Conservation (phyloP, 352 stramenopile genomes). For the Phytophthora melonis region DNA sequence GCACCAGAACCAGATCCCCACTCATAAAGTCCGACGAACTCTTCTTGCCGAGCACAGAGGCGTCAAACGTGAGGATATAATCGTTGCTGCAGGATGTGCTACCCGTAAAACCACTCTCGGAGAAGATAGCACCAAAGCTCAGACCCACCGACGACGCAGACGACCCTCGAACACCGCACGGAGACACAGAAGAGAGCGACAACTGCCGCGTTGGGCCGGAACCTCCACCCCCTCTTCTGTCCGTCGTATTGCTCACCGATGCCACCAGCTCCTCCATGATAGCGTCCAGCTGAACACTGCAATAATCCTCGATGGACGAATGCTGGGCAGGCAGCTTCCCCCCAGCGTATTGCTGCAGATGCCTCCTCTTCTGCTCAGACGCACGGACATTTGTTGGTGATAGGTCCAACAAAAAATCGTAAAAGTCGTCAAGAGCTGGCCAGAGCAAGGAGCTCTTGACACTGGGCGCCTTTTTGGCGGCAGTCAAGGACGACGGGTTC, state of each 20-base stretch:
- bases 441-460: slow-evolving; percentile 72
- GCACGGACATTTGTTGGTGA: slow-evolving; percentile 54
- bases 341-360: slow-evolving; percentile 43
- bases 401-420: slow-evolving; percentile 76
- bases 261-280: slow-evolving; percentile 78
- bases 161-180: slow-evolving; percentile 41
- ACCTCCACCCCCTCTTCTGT: slow-evolving; percentile 48
- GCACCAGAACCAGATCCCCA: slow-evolving; percentile 69
- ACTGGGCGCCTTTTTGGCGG: slow-evolving; percentile 28
- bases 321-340: slow-evolving; percentile 58
- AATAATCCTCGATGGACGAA: slow-evolving; percentile 64
- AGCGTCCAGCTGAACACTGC: slow-evolving; percentile 58
- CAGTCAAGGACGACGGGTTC: slow-evolving; percentile 10
- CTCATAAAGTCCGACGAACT: slow-evolving; percentile 56
- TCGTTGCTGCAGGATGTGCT: slow-evolving; percentile 51
- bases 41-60: slow-evolving; percentile 28
- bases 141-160: slow-evolving; percentile 39
- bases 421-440: slow-evolving; percentile 80
- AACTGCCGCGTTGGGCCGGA: slow-evolving; percentile 32
- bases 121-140: slow-evolving; percentile 69
- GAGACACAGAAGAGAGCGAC: slow-evolving; percentile 69
- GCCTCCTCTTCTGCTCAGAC: slow-evolving; percentile 34
- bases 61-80: slow-evolving; percentile 72
- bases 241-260: slow-evolving; percentile 54
- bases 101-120: slow-evolving; percentile 76